Evolutionary conservation across 225 moss, liverwort and hornwort genomes (phyloP).

Genomic region (Straminergon stramineum): DNA sequence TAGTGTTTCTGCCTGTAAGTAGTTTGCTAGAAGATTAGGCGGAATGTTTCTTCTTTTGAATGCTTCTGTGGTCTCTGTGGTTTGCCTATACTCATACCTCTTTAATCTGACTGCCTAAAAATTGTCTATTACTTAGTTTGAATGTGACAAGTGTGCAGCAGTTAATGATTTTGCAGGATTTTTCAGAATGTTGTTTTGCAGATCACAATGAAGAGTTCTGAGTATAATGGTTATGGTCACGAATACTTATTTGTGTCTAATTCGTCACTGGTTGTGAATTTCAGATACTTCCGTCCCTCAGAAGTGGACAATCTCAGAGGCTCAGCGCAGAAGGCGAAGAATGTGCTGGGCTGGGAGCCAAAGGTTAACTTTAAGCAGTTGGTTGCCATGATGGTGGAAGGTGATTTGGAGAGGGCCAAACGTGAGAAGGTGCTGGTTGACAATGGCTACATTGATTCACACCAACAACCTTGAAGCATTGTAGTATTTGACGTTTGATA

Average conservation of each 20-base stretch:
- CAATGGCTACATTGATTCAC: slow-evolving; percentile 65
- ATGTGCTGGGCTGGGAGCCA: slow-evolving; percentile 42
- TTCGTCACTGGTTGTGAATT: not conserved
- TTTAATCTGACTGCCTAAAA: not conserved
- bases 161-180: not conserved
- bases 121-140: not conserved
- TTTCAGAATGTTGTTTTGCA: not conserved
- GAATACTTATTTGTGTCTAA: not conserved
- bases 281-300: slow-evolving; percentile 67
- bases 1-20: not conserved
- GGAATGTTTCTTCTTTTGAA: not conserved
- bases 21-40: not conserved
- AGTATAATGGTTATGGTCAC: not conserved
- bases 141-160: not conserved
- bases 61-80: not conserved
- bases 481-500: not conserved
- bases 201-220: not conserved
- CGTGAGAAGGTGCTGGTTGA: slow-evolving; percentile 73
- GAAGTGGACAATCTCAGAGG: slow-evolving; percentile 69
- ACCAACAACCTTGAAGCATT: slow-evolving; percentile 58
- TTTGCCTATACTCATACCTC: no score
- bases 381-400: slow-evolving; percentile 72
- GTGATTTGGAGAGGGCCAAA: slow-evolving; percentile 54
- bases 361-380: slow-evolving; percentile 64
- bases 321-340: slow-evolving; percentile 36